These are phyloP conservation scores for Cystobasidium onofrii DNA, from an alignment of 768 basidiomycete species.

Conservation along the genomic window DNA sequence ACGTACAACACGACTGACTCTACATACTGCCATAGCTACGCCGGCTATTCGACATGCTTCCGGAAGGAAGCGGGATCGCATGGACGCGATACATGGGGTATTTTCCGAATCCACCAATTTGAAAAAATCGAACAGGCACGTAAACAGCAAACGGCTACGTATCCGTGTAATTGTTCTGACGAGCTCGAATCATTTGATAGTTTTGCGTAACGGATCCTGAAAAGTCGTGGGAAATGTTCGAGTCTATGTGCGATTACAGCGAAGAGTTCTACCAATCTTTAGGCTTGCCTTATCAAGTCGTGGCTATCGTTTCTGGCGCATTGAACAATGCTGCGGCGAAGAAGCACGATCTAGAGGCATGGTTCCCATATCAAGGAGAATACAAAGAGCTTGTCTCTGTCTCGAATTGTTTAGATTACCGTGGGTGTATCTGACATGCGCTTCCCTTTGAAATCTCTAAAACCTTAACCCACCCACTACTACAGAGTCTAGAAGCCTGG, in stretches of 20 bases:
- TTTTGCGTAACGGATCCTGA: slow-evolving; percentile 91
- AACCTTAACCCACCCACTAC: background rate
- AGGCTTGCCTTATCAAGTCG: slow-evolving; percentile 80
- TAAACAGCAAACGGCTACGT: background rate
- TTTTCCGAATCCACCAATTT: slow-evolving; percentile 99
- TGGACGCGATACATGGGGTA: slow-evolving; percentile 98
- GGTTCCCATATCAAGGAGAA: slow-evolving; percentile 94
- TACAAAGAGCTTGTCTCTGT: slow-evolving; percentile 98
- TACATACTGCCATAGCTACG: slow-evolving; percentile 44
- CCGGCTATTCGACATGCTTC: slow-evolving; percentile 77
- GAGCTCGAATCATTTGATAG: too few species aligned
- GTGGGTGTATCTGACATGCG: slow-evolving; percentile 52
- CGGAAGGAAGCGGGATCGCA: slow-evolving; percentile 97
- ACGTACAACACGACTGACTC: background rate
- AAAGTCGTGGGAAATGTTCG: slow-evolving; percentile 88
- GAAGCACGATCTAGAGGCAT: slow-evolving; percentile 96
- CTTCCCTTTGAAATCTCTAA: background rate
- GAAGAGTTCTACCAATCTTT: slow-evolving; percentile 96
- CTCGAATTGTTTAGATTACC: slow-evolving; percentile 98
- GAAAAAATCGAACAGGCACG: slow-evolving; percentile 80
- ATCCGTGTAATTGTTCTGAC: too few species aligned
- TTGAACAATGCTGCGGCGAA: slow-evolving; percentile 93
- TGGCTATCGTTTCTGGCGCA: slow-evolving; percentile 90
- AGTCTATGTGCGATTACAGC: slow-evolving; percentile 77
- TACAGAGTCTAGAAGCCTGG: slow-evolving; percentile 80